phyloP scores from a whole-genome alignment of 2,329 filamentous ascomycete genomes.

The Neofusicoccum laricinum region DNA sequence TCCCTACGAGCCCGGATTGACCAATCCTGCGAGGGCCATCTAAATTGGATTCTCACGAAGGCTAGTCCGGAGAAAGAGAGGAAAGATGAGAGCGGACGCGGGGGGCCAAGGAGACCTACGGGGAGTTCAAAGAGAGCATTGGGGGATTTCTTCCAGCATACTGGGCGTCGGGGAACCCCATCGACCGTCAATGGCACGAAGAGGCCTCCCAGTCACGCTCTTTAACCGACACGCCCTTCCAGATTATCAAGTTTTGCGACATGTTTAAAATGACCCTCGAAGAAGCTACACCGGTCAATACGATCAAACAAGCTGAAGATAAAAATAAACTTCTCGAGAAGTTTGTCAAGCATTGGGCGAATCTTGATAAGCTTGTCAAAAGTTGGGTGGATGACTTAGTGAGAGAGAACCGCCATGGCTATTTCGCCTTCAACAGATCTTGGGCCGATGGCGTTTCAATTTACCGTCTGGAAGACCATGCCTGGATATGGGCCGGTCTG shows the following conservation, averaged over 20 bases:
- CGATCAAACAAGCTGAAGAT: no score
- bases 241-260: conserved; percentile 11
- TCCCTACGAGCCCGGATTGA: not conserved
- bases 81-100: no score
- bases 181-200: not conserved
- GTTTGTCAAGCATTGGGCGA: no score
- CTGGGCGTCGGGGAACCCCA: not conserved
- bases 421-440: not conserved
- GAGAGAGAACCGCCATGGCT: not conserved
- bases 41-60: not conserved
- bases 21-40: not conserved
- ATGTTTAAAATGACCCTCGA: no score
- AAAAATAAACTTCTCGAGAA: no score
- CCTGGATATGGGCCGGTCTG: conserved; percentile 11
- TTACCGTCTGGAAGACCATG: conserved; percentile 4
- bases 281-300: no score
- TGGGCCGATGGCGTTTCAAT: not conserved
- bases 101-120: no score
- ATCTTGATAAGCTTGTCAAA: no score
- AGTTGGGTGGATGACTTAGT: not conserved
- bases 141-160: not conserved
- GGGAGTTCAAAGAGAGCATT: not conserved
- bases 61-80: not conserved
- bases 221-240: conserved; percentile 10
- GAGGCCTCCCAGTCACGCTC: not conserved